These are phyloP conservation scores for Meripilus lineatus DNA, from an alignment of 1,284 basidiomycete genomes.

Conservation along the genomic window DNA sequence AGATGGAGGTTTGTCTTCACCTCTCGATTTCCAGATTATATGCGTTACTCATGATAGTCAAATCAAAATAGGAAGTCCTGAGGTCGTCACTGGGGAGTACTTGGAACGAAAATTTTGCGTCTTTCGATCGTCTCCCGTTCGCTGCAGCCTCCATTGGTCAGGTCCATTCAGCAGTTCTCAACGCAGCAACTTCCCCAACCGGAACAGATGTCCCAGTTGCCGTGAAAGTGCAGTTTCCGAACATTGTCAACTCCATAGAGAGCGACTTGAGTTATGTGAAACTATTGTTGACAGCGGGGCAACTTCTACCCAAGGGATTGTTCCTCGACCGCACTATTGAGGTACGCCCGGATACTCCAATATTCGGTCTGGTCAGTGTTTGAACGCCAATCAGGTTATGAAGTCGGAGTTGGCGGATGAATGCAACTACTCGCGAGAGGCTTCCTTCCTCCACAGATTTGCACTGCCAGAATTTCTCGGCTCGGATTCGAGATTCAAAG, in stretches of 20 bases:
- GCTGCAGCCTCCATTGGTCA: constrained; percentile 98
- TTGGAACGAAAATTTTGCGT: constrained; percentile 71
- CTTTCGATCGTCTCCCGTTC: constrained; percentile 86
- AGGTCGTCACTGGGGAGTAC: constrained; percentile 66
- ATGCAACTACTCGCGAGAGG: constrained; percentile 92
- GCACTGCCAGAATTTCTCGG: constrained; percentile 46
- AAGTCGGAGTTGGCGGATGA: constrained; percentile 91
- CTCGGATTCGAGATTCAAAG: constrained; percentile 65
- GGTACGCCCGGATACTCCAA: constrained; percentile 28
- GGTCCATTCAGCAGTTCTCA: constrained; percentile 79
- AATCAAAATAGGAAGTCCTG: constrained; percentile 86
- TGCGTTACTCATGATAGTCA: not conserved
- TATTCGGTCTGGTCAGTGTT: not conserved
- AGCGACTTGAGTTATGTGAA: constrained; percentile 89
- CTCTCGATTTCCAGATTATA: not conserved
- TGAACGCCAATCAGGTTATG: constrained; percentile 73
- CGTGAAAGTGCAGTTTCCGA: constrained; percentile 96
- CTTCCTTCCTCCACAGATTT: constrained; percentile 68
- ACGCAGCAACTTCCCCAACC: constrained; percentile 44
- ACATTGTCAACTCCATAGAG: constrained; percentile 82
- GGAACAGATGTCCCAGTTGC: constrained; percentile 64
- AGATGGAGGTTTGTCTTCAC: constrained; percentile 71
- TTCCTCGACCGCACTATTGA: constrained; percentile 87
- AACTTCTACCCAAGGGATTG: constrained; percentile 81
- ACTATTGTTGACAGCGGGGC: constrained; percentile 76